Percentiles rank a stretch among this genome's conserved stretches.
Conservation (phyloP, 2,329 filamentous ascomycete genomes). For the Aspergillus sp. region DNA sequence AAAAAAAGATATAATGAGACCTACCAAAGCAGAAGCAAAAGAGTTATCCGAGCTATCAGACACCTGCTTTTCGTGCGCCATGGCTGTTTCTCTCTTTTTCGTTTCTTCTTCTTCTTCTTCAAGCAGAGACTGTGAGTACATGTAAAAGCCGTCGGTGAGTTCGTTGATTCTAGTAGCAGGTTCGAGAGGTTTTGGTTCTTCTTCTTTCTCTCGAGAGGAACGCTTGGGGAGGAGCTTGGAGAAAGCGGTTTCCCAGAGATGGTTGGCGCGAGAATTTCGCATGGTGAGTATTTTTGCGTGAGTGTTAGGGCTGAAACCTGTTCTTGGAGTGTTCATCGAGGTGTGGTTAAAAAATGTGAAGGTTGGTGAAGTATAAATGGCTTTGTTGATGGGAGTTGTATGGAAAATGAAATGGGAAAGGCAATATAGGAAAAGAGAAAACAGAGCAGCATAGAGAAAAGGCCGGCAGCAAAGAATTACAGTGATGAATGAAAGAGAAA, state of each 20-base stretch:
- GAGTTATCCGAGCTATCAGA: slow-evolving; percentile 14
- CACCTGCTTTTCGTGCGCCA: slow-evolving; percentile 2
- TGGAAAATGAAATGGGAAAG: not conserved
- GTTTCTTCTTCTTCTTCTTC: slow-evolving; percentile 10
- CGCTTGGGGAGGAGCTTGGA: slow-evolving; percentile 13
- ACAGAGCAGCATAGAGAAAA: too few relatives aligned
- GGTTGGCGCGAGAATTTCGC: slow-evolving; percentile 3
- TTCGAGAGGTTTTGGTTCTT: not conserved
- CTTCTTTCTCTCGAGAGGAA: not conserved
- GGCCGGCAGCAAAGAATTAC: too few relatives aligned
- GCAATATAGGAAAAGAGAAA: not conserved
- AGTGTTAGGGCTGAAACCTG: not conserved
- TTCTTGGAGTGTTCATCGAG: not conserved
- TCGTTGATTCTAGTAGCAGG: slow-evolving; percentile 7
- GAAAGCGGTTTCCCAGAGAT: slow-evolving; percentile 11
- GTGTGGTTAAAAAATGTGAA: not conserved
- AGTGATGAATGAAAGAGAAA: too few relatives aligned
- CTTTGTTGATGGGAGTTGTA: not conserved
- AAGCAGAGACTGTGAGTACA: slow-evolving; percentile 15
- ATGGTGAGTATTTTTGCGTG: slow-evolving; percentile 1
- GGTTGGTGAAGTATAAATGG: not conserved
- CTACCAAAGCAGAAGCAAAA: slow-evolving; percentile 14
- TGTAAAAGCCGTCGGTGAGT: slow-evolving; percentile 16
- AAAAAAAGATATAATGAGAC: too few relatives aligned
- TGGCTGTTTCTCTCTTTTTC: slow-evolving; percentile 1